phyloP scores from a whole-genome alignment of 1,284 basidiomycete genomes.

The Apiotrichum sp. region DNA sequence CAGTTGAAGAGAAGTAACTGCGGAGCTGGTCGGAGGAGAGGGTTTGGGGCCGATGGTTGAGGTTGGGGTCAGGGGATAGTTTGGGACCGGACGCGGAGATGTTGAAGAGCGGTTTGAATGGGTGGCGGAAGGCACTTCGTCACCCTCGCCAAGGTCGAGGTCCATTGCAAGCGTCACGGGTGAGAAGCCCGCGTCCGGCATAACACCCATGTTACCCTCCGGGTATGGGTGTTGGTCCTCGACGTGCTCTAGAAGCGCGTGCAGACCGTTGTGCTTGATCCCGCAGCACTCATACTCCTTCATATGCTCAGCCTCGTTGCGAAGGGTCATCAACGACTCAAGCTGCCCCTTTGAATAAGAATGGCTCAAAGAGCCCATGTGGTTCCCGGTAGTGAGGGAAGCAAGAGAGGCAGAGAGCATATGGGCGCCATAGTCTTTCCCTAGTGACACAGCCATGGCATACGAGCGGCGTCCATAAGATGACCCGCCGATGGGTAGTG shows the following conservation, averaged over 20 bases:
- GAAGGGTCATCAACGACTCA: conserved; percentile 29
- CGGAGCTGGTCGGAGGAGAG: conserved; percentile 2
- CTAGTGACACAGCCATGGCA: conserved; percentile 33
- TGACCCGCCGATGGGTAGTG: conserved; percentile 18
- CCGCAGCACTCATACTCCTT: conserved; percentile 42
- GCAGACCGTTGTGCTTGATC: conserved; percentile 32
- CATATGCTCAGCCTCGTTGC: conserved; percentile 36
- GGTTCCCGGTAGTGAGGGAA: conserved; percentile 27
- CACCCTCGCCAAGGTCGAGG: conserved; percentile 31
- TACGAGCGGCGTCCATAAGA: conserved; percentile 36
- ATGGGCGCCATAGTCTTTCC: conserved; percentile 13
- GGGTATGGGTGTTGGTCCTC: conserved; percentile 40
- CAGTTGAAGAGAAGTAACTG: conserved; percentile 29
- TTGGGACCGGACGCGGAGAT: conserved; percentile 25
- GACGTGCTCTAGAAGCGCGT: conserved; percentile 41
- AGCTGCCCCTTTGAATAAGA: conserved; percentile 39
- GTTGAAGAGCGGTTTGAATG: conserved; percentile 33
- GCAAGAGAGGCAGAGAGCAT: conserved; percentile 38
- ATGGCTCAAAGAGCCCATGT: conserved; percentile 21
- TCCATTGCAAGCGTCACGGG: conserved; percentile 41
- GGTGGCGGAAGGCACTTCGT: conserved; percentile 16
- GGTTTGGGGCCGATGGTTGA: conserved; percentile 4
- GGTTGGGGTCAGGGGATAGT: conserved; percentile 33
- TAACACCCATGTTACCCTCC: conserved; percentile 20
- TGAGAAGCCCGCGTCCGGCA: conserved; percentile 30